Evolutionary conservation across 768 basidiomycete species (phyloP).

Genomic region (Lactifluus volemus): DNA sequence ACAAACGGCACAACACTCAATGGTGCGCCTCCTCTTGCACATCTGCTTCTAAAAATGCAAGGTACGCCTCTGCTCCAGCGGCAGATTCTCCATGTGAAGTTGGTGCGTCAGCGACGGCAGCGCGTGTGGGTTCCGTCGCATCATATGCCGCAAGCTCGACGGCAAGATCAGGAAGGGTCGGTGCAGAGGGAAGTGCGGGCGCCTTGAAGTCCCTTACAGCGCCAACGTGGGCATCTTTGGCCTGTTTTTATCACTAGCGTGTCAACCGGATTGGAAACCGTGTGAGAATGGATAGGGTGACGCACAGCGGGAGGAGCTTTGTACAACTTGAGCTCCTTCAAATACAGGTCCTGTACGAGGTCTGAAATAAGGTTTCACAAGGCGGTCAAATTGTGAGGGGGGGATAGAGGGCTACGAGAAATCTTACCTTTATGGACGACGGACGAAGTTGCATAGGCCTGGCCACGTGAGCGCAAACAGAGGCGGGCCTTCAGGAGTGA

Average conservation of each 20-base stretch:
- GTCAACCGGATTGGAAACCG: background rate
- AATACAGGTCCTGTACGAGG: constrained; percentile 86
- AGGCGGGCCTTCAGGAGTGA: constrained; percentile 38
- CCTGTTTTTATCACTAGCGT: constrained; percentile 36
- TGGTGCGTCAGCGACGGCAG: background rate
- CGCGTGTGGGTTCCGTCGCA: constrained; percentile 52
- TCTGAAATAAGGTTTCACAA: constrained; percentile 38
- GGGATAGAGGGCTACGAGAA: constrained; percentile 15
- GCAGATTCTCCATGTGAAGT: constrained; percentile 10
- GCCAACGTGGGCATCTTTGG: constrained; percentile 85
- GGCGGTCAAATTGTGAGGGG: background rate
- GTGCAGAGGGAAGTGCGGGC: constrained; percentile 67
- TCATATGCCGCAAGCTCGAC: constrained; percentile 84
- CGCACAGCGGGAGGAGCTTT: constrained; percentile 67
- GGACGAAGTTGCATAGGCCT: constrained; percentile 52
- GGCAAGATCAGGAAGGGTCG: constrained; percentile 83
- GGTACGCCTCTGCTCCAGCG: constrained; percentile 34
- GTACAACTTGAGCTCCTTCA: constrained; percentile 85
- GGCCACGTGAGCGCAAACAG: constrained; percentile 34
- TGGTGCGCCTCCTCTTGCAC: constrained; percentile 33
- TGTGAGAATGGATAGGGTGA: constrained; percentile 16
- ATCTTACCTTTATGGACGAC: constrained; percentile 55
- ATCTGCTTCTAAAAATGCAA: constrained; percentile 38
- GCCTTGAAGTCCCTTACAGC: constrained; percentile 73
- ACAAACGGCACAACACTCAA: background rate